These are phyloP conservation scores for Arachis hypogaea DNA, from an alignment of 306 rosid genomes.

Conservation along the genomic window DNA sequence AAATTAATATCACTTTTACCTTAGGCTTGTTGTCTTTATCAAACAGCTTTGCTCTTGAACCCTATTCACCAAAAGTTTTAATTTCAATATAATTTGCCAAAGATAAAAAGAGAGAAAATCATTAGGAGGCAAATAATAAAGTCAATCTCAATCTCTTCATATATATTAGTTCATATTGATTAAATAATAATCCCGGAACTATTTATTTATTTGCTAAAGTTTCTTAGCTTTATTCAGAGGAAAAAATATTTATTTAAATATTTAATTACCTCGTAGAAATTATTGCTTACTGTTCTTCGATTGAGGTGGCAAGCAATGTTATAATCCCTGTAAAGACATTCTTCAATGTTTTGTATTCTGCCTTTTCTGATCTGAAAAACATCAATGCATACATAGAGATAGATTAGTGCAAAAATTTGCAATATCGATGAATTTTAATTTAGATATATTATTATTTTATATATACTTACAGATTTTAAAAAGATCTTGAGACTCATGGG, in stretches of 20 bases:
- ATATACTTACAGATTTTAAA: conserved; percentile 38
- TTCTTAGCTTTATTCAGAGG: no score
- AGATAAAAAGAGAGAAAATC: not conserved
- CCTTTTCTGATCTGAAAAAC: conserved; percentile 30
- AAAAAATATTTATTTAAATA: not conserved
- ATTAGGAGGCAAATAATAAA: no score
- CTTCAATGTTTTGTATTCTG: conserved; percentile 17
- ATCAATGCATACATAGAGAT: not conserved
- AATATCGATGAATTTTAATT: not conserved
- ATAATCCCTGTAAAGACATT: conserved; percentile 33
- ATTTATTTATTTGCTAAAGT: no score
- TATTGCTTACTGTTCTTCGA: not conserved
- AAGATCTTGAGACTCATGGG: conserved; percentile 31
- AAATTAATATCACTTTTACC: conserved; percentile 1
- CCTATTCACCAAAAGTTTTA: not conserved
- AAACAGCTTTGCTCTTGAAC: conserved; percentile 36
- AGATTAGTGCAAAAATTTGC: not conserved
- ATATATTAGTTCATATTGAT: no score
- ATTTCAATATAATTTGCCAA: not conserved
- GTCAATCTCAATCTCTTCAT: no score
- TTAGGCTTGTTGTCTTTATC: conserved; percentile 40
- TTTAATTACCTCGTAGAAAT: conserved; percentile 35
- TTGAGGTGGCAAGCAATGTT: conserved; percentile 18
- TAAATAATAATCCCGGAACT: no score
- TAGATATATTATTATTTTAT: no score